Percentiles rank a stretch among this genome's conserved stretches.
Evolutionary conservation across 768 basidiomycete species (phyloP).

Genomic region (Lyophyllum decastes): DNA sequence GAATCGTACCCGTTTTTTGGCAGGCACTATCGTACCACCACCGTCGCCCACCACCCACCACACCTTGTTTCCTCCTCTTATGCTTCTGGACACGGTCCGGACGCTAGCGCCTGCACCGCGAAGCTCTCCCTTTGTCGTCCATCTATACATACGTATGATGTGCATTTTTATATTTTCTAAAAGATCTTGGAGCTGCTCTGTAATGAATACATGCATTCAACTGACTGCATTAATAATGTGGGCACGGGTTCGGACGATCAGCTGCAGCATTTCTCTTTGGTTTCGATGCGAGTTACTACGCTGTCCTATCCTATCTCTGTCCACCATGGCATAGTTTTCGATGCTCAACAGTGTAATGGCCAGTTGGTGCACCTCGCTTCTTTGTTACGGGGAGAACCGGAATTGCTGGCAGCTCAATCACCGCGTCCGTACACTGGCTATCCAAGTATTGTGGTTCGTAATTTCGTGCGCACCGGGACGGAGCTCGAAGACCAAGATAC

Average conservation of each 20-base stretch:
- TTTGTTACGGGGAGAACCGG: too few relatives aligned
- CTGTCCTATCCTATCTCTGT: too few relatives aligned
- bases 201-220: conserved; percentile 7
- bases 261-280: too few relatives aligned
- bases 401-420: too few relatives aligned
- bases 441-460: too few relatives aligned
- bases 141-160: background rate
- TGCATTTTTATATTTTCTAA: conserved; percentile 2
- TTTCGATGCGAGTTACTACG: too few relatives aligned
- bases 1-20: background rate
- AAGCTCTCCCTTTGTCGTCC: background rate
- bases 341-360: too few relatives aligned
- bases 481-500: too few relatives aligned
- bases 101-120: conserved; percentile 17
- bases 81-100: conserved; percentile 16
- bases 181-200: conserved; percentile 1
- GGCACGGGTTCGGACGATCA: background rate
- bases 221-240: background rate
- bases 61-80: background rate
- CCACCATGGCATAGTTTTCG: too few relatives aligned
- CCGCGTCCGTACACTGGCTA: too few relatives aligned
- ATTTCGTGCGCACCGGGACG: too few relatives aligned
- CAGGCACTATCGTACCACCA: background rate
- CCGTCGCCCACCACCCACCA: background rate
- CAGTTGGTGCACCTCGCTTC: too few relatives aligned